A percentile compares a stretch with the other conserved stretches of the same genome.
These are phyloP conservation scores for Pseudovirgaria hyperparasitica DNA, from an alignment of 2,329 filamentous ascomycete species.

Conservation along the genomic window DNA sequence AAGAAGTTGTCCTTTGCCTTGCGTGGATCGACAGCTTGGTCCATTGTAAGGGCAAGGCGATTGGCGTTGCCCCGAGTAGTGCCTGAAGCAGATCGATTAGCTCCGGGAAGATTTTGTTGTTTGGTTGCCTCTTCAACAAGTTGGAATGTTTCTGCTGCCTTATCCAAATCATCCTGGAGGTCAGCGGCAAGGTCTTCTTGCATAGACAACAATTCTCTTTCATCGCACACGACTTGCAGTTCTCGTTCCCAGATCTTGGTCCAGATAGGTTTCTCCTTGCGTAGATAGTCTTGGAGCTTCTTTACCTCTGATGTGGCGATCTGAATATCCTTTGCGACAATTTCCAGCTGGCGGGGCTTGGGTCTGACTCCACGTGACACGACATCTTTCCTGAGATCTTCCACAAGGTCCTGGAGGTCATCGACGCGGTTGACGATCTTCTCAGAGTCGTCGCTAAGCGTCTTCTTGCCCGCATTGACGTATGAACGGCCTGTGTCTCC, in stretches of 20 bases:
- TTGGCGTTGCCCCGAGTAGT: no score
- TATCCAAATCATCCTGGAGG: slow-evolving; percentile 86
- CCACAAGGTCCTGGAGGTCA: slow-evolving; percentile 91
- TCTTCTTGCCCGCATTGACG: slow-evolving; percentile 76
- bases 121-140: slow-evolving; percentile 97
- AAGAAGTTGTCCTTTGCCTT: slow-evolving; percentile 85
- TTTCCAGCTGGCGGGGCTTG: slow-evolving; percentile 77
- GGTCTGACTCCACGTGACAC: slow-evolving; percentile 86
- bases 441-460: slow-evolving; percentile 76
- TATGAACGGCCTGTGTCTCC: slow-evolving; percentile 74
- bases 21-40: slow-evolving; percentile 51
- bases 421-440: slow-evolving; percentile 84
- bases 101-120: slow-evolving; percentile 60
- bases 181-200: slow-evolving; percentile 92
- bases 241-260: slow-evolving; percentile 99
- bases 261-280: slow-evolving; percentile 88
- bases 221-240: slow-evolving; percentile 87
- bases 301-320: slow-evolving; percentile 73
- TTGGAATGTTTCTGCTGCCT: slow-evolving; percentile 83
- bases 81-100: slow-evolving; percentile 37
- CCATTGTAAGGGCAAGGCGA: slow-evolving; percentile 22
- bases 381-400: slow-evolving; percentile 94
- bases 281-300: slow-evolving; percentile 87
- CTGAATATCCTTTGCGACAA: slow-evolving; percentile 77
- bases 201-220: slow-evolving; percentile 86